Evolutionary conservation across 1,284 basidiomycete genomes (phyloP), one percentile per base, ranked within the genome.

Genomic region (Neotropicomus parvogracilis): DNA sequence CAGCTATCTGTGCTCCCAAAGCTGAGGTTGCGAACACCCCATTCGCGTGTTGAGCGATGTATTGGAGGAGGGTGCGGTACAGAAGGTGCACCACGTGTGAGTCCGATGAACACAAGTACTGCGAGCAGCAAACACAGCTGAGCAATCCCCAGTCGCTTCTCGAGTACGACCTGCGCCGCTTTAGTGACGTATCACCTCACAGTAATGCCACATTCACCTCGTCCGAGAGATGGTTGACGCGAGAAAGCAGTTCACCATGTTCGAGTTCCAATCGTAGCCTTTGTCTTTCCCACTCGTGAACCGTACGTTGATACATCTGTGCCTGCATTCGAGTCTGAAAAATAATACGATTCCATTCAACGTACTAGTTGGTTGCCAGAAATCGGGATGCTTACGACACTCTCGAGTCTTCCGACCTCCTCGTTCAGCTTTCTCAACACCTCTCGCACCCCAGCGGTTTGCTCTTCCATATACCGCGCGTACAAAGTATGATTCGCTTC

Each of bases 401-500:
- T 86, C 66, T 85, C 91, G 51, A 84, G 71, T 52, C 80, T 75
- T 43, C 86, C 88, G 38, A 93, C 79, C 64, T 95, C 88, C 66
- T 88, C 90, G 49, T 87, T 85, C n/a, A 95, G 70, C 32, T 86
- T 72, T 42, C 78, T 76, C 20, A 98, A 74, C 32, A 91, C 79
- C 35, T 89, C 85, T 6, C 91, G 76, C 29, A 97, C 78, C 29
- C 83, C 80, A 17, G 79, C 73, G 1, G 86, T 88, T 64, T 97
- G 95, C 62, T 95, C 92, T 60, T 95, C 92, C 20, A 97, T 85
- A 65, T 97, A 99, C 16, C 85, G 78, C 41, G 86, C 79, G 44
- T 92, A 88, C 1, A 98, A 73, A 0, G 91, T 93, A 34, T 92
- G 88, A 61, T 97, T 97, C 7, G 79, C 78, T 65, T 99, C 95